A percentile compares a stretch with the other conserved stretches of the same genome.
phyloP scores from a whole-genome alignment of 1,284 basidiomycete genomes.

The Entoloma clypeatum region DNA sequence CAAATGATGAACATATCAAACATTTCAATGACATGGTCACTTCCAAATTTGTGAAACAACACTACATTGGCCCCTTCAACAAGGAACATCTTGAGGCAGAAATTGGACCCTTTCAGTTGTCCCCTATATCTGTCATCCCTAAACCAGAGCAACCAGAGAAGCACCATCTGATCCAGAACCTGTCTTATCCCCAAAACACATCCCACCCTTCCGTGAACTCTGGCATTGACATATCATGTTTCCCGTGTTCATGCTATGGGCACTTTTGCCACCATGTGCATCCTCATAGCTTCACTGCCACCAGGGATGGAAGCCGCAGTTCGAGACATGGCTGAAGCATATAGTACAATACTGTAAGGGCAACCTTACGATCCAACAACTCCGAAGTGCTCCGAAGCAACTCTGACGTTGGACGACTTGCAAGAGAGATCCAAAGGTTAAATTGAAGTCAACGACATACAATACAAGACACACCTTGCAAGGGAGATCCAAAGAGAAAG shows the following conservation, averaged over 20 bases:
- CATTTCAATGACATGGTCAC: too few relatives aligned
- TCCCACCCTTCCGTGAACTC: constrained; percentile 33
- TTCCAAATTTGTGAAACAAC: constrained; percentile 25
- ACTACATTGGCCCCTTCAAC: constrained; percentile 32
- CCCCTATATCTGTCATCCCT: constrained; percentile 33
- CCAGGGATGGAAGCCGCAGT: constrained; percentile 33
- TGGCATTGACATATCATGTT: constrained; percentile 28
- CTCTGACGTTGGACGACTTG: too few relatives aligned
- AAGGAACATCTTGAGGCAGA: constrained; percentile 21
- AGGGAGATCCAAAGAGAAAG: too few relatives aligned
- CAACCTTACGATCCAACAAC: too few relatives aligned
- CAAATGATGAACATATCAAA: too few relatives aligned
- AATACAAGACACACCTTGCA: too few relatives aligned
- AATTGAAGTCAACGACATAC: too few relatives aligned
- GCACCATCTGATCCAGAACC: constrained; percentile 35
- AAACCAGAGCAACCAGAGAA: constrained; percentile 30
- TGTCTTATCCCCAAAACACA: constrained; percentile 29
- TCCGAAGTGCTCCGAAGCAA: too few relatives aligned
- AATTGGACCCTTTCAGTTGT: constrained; percentile 37
- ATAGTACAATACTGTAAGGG: constrained; percentile 33
- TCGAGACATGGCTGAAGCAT: constrained; percentile 31
- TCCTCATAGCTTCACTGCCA: constrained; percentile 28
- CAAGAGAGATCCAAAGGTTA: too few relatives aligned
- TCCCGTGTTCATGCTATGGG: constrained; percentile 41
- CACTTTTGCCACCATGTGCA: constrained; percentile 28